Conservation (phyloP, 192 early-diverging fungal genomes). For the Entomortierella lignicola region DNA sequence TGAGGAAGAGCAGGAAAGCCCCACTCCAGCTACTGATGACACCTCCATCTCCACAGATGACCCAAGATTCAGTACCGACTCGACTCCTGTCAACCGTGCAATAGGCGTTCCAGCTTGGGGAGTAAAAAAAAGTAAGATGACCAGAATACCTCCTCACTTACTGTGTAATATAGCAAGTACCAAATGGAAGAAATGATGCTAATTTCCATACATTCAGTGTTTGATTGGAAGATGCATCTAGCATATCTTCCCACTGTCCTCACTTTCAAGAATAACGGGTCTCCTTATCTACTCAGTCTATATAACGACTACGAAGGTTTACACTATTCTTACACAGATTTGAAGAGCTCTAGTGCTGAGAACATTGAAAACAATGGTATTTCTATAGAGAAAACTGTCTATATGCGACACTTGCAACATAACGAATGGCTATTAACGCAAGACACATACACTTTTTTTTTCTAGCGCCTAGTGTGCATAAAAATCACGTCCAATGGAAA, state of each 20-base stretch:
- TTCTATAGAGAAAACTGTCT: neutral
- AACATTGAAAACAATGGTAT: neutral
- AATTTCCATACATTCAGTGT: neutral
- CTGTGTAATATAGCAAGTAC: too few relatives aligned
- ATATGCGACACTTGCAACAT: too few relatives aligned
- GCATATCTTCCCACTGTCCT: constrained; percentile 15
- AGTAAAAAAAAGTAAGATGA: neutral
- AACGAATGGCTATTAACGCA: neutral
- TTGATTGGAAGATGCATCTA: constrained; percentile 2
- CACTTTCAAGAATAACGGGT: neutral
- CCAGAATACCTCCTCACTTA: too few relatives aligned
- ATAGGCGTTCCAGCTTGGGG: neutral
- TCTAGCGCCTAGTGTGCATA: neutral
- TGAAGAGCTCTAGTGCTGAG: neutral
- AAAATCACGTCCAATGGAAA: constrained; percentile 14
- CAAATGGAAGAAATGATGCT: too few relatives aligned
- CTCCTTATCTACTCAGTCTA: constrained; percentile 12
- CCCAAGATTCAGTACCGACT: neutral
- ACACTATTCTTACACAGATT: constrained; percentile 5
- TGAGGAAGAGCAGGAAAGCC: neutral
- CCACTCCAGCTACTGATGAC: neutral
- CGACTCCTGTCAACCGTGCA: too few relatives aligned
- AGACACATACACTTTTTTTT: neutral
- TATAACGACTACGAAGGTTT: constrained; percentile 8
- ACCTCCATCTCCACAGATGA: neutral